phyloP scores from a whole-genome alignment of 2,329 filamentous ascomycete genomes.

The Teratosphaeria viscida region DNA sequence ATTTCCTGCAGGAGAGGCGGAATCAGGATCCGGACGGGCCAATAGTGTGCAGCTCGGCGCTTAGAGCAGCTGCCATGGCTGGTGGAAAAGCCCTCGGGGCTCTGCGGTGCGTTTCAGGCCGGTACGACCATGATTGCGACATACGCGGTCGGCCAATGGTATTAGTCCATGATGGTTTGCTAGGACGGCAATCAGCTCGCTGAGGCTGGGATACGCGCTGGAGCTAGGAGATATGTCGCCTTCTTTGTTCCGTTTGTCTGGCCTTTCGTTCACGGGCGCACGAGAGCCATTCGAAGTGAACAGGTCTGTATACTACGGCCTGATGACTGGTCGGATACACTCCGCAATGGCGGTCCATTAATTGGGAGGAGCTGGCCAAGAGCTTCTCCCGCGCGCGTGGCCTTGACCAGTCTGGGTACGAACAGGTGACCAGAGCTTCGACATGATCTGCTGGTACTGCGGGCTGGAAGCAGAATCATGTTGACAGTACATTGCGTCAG shows the following conservation, averaged over 20 bases:
- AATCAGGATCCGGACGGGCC: not conserved
- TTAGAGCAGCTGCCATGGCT: not conserved
- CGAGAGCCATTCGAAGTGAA: not conserved
- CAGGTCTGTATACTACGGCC: not conserved
- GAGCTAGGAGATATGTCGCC: conserved; percentile 1
- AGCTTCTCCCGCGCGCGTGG: not conserved
- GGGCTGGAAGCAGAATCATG: not conserved
- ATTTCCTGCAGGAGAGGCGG: not conserved
- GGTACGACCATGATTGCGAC: conserved; percentile 3
- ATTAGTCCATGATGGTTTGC: not conserved
- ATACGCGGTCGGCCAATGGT: conserved; percentile 1
- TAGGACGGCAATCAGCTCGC: not conserved
- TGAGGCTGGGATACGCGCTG: conserved; percentile 2
- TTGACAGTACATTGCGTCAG: not conserved
- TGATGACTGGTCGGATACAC: not conserved
- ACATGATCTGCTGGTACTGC: not conserved
- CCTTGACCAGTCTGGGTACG: not conserved
- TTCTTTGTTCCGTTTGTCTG: not conserved
- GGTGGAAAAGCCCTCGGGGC: not conserved
- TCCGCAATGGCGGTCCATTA: not conserved
- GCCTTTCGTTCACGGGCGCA: not conserved
- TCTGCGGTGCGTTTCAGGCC: not conserved
- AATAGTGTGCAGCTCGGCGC: conserved; percentile 6
- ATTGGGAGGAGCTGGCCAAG: not conserved
- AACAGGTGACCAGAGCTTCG: not conserved